A percentile compares a stretch with the other conserved stretches of the same genome.
phyloP scores from a whole-genome alignment of 345 rosid genomes.

The Turnera subulata region DNA sequence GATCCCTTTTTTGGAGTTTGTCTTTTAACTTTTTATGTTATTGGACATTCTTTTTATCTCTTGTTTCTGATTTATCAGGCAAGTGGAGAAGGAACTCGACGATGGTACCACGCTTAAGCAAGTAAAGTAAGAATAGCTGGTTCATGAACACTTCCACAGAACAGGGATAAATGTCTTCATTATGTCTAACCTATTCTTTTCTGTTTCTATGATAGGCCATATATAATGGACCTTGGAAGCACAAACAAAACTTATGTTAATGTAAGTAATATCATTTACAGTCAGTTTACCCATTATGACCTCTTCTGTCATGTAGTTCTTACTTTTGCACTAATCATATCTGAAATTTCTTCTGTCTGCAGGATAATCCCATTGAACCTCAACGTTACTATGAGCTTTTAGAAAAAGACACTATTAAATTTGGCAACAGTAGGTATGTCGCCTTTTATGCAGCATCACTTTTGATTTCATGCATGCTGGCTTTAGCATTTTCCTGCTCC shows the following conservation, averaged over 20 bases:
- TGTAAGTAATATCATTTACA: slow-evolving; percentile 42
- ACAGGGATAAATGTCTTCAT: background rate
- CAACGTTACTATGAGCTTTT: slow-evolving; percentile 88
- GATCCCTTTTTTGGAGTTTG: slow-evolving; percentile 17
- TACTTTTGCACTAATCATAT: slow-evolving; percentile 6
- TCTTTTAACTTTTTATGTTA: background rate
- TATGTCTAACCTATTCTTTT: slow-evolving; percentile 11
- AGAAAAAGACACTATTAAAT: slow-evolving; percentile 91
- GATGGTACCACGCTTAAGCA: slow-evolving; percentile 67
- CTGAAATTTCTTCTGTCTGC: slow-evolving; percentile 29
- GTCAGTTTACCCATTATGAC: slow-evolving; percentile 1
- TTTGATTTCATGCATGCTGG: background rate
- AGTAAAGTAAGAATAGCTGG: slow-evolving; percentile 45
- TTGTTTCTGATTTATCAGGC: slow-evolving; percentile 43
- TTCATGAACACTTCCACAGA: background rate
- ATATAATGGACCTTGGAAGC: slow-evolving; percentile 97
- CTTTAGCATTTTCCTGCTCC: too few relatives aligned
- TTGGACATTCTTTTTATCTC: slow-evolving; percentile 14
- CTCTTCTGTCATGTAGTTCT: background rate
- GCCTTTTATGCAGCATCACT: background rate
- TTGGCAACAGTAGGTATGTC: slow-evolving; percentile 91
- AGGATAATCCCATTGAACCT: slow-evolving; percentile 84
- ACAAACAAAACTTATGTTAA: slow-evolving; percentile 88
- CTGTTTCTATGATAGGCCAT: slow-evolving; percentile 53
- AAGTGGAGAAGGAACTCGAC: slow-evolving; percentile 64